Conservation (phyloP, 2,329 filamentous ascomycete species). For the Scytalidium sp. region DNA sequence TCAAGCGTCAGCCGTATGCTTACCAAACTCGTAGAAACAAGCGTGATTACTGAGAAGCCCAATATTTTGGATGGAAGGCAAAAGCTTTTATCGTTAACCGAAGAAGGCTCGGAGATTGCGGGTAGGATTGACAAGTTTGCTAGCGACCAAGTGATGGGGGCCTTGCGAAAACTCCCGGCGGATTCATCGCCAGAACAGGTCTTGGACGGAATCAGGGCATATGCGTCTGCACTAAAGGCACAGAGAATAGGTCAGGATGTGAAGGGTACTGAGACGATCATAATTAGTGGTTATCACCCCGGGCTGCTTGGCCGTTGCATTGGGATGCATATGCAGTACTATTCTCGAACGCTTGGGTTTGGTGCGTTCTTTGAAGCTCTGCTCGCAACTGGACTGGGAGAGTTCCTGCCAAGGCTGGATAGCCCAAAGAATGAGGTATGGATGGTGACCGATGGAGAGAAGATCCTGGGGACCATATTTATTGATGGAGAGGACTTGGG, state of each 20-base stretch:
- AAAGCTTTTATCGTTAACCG: slow-evolving; percentile 13
- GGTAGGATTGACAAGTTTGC: slow-evolving; percentile 16
- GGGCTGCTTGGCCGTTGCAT: slow-evolving; percentile 24
- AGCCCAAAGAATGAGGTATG: slow-evolving; percentile 24
- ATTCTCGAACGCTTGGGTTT: slow-evolving; percentile 17
- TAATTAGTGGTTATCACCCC: slow-evolving; percentile 25
- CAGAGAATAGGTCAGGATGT: not conserved
- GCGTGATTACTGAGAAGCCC: slow-evolving; percentile 10
- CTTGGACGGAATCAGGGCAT: slow-evolving; percentile 2
- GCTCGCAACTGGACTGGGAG: slow-evolving; percentile 14
- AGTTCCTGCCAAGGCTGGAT: slow-evolving; percentile 18
- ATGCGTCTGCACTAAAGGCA: slow-evolving; percentile 1
- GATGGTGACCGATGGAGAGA: slow-evolving; percentile 19
- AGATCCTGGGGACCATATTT: slow-evolving; percentile 25
- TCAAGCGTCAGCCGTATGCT: slow-evolving; percentile 11
- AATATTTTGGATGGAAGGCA: slow-evolving; percentile 1
- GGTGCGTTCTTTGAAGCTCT: slow-evolving; percentile 22
- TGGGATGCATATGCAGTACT: slow-evolving; percentile 27
- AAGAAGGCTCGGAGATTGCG: slow-evolving; percentile 12
- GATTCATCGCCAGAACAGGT: not conserved
- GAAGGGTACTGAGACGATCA: slow-evolving; percentile 11
- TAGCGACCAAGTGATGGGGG: slow-evolving; percentile 15
- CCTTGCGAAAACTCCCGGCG: slow-evolving; percentile 13
- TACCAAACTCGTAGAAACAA: slow-evolving; percentile 12
- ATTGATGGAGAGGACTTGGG: slow-evolving; percentile 23